Conservation (phyloP, 345 rosid species). For the Eucalyptus dawsonii region DNA sequence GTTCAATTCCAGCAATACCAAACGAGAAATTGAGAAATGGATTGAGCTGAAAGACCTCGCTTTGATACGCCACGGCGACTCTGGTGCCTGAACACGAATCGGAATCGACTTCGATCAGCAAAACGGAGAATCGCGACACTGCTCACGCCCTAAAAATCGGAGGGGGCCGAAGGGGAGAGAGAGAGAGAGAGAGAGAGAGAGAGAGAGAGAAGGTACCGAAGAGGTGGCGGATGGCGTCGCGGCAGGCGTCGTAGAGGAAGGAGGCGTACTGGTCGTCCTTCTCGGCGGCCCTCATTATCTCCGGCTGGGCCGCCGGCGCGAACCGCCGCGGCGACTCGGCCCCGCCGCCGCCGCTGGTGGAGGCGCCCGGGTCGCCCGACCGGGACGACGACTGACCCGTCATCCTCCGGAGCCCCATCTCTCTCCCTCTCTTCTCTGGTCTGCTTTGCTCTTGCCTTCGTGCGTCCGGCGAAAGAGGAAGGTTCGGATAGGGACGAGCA, state of each 20-base stretch:
- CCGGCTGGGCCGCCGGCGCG: conserved; percentile 79
- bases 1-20: neutral
- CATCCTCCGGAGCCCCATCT: neutral
- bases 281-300: conserved; percentile 94
- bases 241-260: conserved; percentile 88
- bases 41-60: conserved; percentile 36
- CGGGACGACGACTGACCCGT: neutral
- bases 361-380: neutral
- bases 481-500: neutral
- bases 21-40: neutral
- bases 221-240: conserved; percentile 83
- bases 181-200: neutral
- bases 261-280: conserved; percentile 95
- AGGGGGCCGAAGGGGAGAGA: neutral
- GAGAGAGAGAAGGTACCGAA: conserved; percentile 29
- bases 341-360: neutral
- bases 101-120: neutral
- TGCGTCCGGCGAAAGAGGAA: neutral
- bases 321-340: conserved; percentile 26
- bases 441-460: neutral
- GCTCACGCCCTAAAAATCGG: neutral
- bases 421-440: neutral
- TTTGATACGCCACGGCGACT: conserved; percentile 82
- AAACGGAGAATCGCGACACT: neutral
- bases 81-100: conserved; percentile 48